These are phyloP conservation scores for Phytopythium vexans DNA, from an alignment of 352 stramenopile species.

Conservation along the genomic window DNA sequence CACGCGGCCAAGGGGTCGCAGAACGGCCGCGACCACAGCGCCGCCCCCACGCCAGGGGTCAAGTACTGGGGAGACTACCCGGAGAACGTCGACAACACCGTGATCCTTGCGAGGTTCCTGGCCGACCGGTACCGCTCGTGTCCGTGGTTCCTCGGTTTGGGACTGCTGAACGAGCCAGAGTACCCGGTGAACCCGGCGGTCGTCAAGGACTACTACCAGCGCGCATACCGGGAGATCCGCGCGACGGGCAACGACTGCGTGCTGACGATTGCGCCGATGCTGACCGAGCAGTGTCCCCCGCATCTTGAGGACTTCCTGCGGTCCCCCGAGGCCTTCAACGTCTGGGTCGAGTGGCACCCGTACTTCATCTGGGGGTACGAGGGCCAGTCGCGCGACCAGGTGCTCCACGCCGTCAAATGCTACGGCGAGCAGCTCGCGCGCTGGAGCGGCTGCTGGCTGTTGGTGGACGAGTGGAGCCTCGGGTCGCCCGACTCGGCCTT, in stretches of 20 bases:
- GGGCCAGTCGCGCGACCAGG: conserved; percentile 46
- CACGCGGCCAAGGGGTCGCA: conserved; percentile 76
- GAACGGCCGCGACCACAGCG: conserved; percentile 80
- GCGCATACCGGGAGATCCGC: conserved; percentile 57
- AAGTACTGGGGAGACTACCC: conserved; percentile 47
- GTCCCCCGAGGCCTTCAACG: conserved; percentile 41
- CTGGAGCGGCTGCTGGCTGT: conserved; percentile 71
- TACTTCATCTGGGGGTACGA: conserved; percentile 72
- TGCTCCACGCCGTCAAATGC: conserved; percentile 49
- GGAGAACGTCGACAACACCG: conserved; percentile 70
- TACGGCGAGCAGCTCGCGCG: conserved; percentile 51
- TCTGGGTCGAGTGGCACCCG: conserved; percentile 50
- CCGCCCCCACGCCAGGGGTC: conserved; percentile 21
- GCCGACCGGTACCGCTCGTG: conserved; percentile 37
- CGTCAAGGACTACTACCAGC: conserved; percentile 55
- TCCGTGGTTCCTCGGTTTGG: conserved; percentile 60
- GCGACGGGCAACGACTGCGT: conserved; percentile 52
- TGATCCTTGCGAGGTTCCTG: conserved; percentile 51
- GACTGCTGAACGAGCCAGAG: conserved; percentile 78
- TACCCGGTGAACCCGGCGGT: conserved; percentile 41
- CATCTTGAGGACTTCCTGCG: conserved; percentile 37
- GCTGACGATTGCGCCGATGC: conserved; percentile 42
- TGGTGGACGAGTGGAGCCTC: conserved; percentile 85
- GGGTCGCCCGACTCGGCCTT: conserved; percentile 59
- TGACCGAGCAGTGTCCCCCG: conserved; percentile 44